Evolutionary conservation across 495 filamentous ascomycete genomes (phyloP), one percentile per base, ranked within the genome.

Genomic region (Penicillium lividum): DNA sequence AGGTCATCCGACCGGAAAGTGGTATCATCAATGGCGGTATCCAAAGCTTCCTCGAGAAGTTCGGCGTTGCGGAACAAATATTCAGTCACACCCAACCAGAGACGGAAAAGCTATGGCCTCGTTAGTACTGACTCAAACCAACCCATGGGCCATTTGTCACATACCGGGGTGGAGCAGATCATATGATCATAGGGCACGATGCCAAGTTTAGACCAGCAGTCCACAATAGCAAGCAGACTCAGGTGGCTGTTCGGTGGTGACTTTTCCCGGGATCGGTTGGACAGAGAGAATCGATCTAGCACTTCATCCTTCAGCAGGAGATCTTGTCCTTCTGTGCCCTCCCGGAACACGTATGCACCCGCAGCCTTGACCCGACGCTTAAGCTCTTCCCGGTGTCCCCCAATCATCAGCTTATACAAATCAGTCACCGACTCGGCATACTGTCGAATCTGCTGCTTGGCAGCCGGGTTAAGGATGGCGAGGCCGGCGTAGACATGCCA

Each of bases 401-500:
- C 89, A 22, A 97, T 85, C 89, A 98, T 97, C 18, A 98, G 83
- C 69, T 95, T 96, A 80, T 93, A 98, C 7, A 98, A 81, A 61
- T 96, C 93, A 0, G 95, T 98, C 33, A 95, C 93, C 13, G 88
- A 92, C 61, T 86, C 78, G 18, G 94, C 93, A 72, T 98, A 98
- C 76, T 97, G 92, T 53, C 86, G 80, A 67, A 98, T 98, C 71
- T 98, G 94, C 71, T 86, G 79, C 69, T 91, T 90, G 3, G 94
- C 94, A 25, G 89, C 85, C 5, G 93, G 92, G 70, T 98, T 98
- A 40, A 98, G 81, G 71, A 98, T 98, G 6, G 95, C 94, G 7
- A 98, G 86, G 4, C 94, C 94, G 33, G 94, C 94, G 71, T 98
- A 98, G 54, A 98, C 94, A 73, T 98, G 94, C 94, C 94, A 98